Conservation (phyloP, 192 early-diverging fungal genomes). For the Entomortierella parvispora region DNA sequence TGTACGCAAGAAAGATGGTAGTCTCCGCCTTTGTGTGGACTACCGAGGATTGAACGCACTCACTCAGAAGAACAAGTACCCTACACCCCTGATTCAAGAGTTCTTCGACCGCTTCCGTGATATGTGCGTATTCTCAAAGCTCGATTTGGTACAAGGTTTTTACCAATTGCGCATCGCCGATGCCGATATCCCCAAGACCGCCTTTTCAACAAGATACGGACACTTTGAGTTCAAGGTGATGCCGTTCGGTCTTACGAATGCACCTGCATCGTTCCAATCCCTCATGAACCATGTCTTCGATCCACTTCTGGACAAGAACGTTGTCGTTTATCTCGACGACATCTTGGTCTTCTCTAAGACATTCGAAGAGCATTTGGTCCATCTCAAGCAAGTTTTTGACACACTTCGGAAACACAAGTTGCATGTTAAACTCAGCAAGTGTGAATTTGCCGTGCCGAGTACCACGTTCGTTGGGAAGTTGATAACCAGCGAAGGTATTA, state of each 20-base stretch:
- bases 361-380: conserved; percentile 43
- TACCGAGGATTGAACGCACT: too few relatives aligned
- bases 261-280: conserved; percentile 52
- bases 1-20: too few relatives aligned
- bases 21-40: too few relatives aligned
- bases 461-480: conserved; percentile 27
- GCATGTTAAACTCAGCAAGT: conserved; percentile 22
- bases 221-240: conserved; percentile 50
- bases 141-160: conserved; percentile 56
- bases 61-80: too few relatives aligned
- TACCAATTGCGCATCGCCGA: conserved; percentile 52
- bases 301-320: conserved; percentile 19
- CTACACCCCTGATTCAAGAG: too few relatives aligned
- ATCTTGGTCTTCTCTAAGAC: conserved; percentile 58
- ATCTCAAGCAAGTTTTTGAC: conserved; percentile 27
- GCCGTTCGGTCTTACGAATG: conserved; percentile 52
- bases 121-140: conserved; percentile 57
- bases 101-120: too few relatives aligned
- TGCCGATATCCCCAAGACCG: conserved; percentile 53
- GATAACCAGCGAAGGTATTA: conserved; percentile 12
- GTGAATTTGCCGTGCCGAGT: conserved; percentile 14
- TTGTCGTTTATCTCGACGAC: conserved; percentile 56
- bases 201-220: conserved; percentile 38
- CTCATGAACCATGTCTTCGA: conserved; percentile 53
- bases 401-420: conserved; percentile 12